phyloP scores from a whole-genome alignment of 306 rosid species.

The Erythrophleum fordii region DNA sequence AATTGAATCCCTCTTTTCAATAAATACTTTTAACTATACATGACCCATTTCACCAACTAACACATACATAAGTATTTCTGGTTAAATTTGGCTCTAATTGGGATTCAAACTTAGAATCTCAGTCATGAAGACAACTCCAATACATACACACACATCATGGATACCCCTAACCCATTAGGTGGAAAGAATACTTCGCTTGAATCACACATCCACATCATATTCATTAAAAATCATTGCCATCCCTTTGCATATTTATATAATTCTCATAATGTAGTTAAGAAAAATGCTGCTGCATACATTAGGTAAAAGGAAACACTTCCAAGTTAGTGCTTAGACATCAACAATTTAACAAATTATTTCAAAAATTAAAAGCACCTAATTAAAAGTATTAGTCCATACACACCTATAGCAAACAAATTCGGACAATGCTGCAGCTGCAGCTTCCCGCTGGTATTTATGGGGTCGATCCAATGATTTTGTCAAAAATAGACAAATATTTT shows the following conservation, averaged over 20 bases:
- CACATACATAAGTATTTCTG: not conserved
- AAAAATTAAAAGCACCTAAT: conserved; percentile 30
- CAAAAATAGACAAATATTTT: conserved; percentile 77
- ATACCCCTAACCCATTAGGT: not conserved
- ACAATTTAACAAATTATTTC: conserved; percentile 16
- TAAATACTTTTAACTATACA: not conserved
- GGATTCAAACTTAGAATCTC: not conserved
- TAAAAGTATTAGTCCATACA: conserved; percentile 22
- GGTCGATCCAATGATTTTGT: conserved; percentile 74
- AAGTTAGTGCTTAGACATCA: conserved; percentile 13
- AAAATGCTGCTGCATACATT: not conserved
- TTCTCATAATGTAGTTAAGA: not conserved
- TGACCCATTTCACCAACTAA: not conserved
- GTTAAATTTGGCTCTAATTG: not conserved
- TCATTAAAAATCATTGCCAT: not conserved
- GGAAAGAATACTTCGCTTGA: not conserved
- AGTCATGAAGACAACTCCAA: not conserved
- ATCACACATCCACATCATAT: not conserved
- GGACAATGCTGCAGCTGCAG: conserved; percentile 94
- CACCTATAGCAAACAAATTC: conserved; percentile 95
- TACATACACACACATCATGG: not conserved
- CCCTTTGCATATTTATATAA: not conserved
- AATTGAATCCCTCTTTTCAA: not conserved
- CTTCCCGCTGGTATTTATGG: conserved; percentile 89
- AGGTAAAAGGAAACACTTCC: conserved; percentile 7